phyloP scores from a whole-genome alignment of 202 grass and related monocot species.

The Elaeis oleifera region DNA sequence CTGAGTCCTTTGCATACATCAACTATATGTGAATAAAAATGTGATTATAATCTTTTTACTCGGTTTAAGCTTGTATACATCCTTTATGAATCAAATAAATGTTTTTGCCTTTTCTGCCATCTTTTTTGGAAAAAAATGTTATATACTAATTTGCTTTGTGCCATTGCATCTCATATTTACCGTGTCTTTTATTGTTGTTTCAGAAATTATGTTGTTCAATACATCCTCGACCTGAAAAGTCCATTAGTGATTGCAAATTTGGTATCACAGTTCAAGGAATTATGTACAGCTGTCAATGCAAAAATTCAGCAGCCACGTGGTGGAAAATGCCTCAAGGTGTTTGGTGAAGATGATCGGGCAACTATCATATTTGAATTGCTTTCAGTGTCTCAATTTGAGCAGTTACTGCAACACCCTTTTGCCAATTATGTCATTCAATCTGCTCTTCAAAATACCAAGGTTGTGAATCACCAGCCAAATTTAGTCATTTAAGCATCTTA shows the following conservation, averaged over 20 bases:
- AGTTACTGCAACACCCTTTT: conserved; percentile 77
- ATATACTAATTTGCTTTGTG: not conserved
- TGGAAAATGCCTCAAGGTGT: conserved; percentile 74
- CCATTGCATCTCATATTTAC: not conserved
- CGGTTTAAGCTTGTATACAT: no score
- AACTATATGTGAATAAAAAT: no score
- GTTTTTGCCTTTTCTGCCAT: no score
- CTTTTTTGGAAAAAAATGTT: no score
- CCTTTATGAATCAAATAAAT: no score
- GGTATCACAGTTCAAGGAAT: conserved; percentile 47
- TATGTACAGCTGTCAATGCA: conserved; percentile 74
- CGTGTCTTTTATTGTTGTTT: conserved; percentile 8
- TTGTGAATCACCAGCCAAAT: conserved; percentile 9
- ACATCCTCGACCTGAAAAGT: conserved; percentile 46
- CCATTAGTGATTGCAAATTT: conserved; percentile 47
- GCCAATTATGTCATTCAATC: conserved; percentile 79
- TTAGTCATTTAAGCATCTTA: not conserved
- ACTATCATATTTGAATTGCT: conserved; percentile 61
- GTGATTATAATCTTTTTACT: no score
- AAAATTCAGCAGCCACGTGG: conserved; percentile 92
- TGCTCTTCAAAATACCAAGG: conserved; percentile 55
- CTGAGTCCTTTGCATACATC: no score
- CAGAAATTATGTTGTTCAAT: conserved; percentile 93
- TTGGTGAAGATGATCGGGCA: conserved; percentile 43
- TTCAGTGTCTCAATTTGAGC: conserved; percentile 50